Evolutionary conservation across 805 yeast genomes (phyloP), one percentile per base, ranked within the genome.

Genomic region (Ogataea ganodermae): DNA sequence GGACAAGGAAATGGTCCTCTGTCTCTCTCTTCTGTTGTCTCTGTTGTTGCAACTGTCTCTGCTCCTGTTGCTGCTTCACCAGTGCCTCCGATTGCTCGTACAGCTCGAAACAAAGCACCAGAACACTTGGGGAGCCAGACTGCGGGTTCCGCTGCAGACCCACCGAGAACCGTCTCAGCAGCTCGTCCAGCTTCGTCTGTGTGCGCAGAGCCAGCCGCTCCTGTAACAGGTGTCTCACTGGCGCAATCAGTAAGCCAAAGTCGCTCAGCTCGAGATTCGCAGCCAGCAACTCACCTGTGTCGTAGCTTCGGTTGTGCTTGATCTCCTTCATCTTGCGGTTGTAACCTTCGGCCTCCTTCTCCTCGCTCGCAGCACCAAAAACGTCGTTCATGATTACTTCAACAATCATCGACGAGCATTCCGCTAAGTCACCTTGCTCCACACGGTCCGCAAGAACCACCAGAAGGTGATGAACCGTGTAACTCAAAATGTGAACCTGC

Each of bases 321-420:
- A 94, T 92, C 71, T 92, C 99, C 58, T 86, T 87, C 82, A 90
- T 87, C 51, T 84, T 82, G 24, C 88, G 83, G 44, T 79, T 79
- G 60, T 94, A 92, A 16, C 90, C 96, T 51, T 90, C 97, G 4
- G 94, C 91, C 54, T 94, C 98, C 63, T 94, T 92, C 60, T 94
- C 98, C 61, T 85, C 86, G 28, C 96, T 96, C 3, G 96, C 87
- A 8, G 84, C 78, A 20, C 99, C 99, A 66, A 94, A 91, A 3
- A 83, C 78, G 60, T 92, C 97, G 60, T 90, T 96, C 96, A 92
- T 92, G 18, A 91, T 74, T 13, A 89, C 72, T 18, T 80, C 82
- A 55, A 84, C 83, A 10, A 91, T 68, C 45, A 84, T 57, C 2
- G 70, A 69, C 3, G 84, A 79, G 42, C 73, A 65, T 12, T 79